phyloP scores from a whole-genome alignment of 1,284 basidiomycete genomes.

The Earliella scabrosa region DNA sequence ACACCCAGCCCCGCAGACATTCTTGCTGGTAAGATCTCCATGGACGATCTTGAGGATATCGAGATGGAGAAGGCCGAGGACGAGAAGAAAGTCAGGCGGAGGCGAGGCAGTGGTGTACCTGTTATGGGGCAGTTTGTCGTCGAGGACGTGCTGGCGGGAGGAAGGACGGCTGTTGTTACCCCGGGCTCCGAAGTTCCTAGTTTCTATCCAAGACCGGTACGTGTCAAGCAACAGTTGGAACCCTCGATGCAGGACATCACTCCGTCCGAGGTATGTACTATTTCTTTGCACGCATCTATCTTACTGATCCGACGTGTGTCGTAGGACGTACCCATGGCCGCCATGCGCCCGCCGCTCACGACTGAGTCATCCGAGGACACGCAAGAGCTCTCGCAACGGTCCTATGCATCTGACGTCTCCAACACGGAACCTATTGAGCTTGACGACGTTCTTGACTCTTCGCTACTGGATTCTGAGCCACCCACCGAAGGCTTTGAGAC shows the following conservation, averaged over 20 bases:
- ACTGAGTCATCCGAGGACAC: conserved; percentile 38
- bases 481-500: conserved; percentile 28
- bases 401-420: conserved; percentile 34
- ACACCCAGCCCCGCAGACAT: conserved; percentile 60
- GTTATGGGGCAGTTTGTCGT: conserved; percentile 60
- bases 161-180: conserved; percentile 65
- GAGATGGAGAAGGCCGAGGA: conserved; percentile 38
- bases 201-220: conserved; percentile 55
- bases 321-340: conserved; percentile 13
- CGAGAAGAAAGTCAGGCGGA: conserved; percentile 30
- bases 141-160: conserved; percentile 34
- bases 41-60: conserved; percentile 48
- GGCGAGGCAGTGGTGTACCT: conserved; percentile 38
- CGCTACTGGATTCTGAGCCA: conserved; percentile 65
- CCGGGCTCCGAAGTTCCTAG: conserved; percentile 57
- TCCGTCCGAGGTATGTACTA: conserved; percentile 15
- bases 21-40: conserved; percentile 56
- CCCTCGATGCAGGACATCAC: conserved; percentile 1
- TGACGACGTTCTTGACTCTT: conserved; percentile 80
- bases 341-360: conserved; percentile 4
- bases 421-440: conserved; percentile 65
- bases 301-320: not conserved
- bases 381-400: conserved; percentile 20
- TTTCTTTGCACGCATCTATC: not conserved
- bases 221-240: conserved; percentile 1